Evolutionary conservation across 306 rosid genomes (phyloP).

Genomic region (Psophocarpus tetragonolobus): DNA sequence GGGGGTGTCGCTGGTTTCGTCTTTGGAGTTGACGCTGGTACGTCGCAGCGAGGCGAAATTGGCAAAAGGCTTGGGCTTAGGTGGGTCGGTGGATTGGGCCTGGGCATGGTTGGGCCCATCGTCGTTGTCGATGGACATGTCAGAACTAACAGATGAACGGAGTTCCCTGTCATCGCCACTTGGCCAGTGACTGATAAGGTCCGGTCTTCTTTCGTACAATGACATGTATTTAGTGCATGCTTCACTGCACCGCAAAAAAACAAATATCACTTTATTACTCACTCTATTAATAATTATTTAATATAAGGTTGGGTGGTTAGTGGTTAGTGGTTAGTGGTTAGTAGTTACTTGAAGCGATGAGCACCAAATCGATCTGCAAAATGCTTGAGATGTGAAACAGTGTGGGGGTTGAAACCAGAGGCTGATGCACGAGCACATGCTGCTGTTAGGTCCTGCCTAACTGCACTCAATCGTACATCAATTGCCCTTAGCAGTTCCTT

Average conservation of each 20-base stretch:
- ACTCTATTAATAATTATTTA: background rate
- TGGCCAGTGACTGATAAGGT: slow-evolving; percentile 59
- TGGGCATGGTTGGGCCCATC: slow-evolving; percentile 44
- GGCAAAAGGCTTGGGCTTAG: slow-evolving; percentile 37
- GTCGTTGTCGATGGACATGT: slow-evolving; percentile 94
- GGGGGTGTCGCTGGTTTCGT: slow-evolving; percentile 19
- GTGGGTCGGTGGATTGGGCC: background rate
- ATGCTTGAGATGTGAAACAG: slow-evolving; percentile 70
- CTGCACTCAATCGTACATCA: slow-evolving; percentile 82
- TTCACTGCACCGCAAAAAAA: slow-evolving; percentile 57
- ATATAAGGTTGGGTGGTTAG: no score
- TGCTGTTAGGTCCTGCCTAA: slow-evolving; percentile 74
- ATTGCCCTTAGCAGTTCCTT: slow-evolving; percentile 94
- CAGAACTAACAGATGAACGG: slow-evolving; percentile 79
- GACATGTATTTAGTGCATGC: slow-evolving; percentile 68
- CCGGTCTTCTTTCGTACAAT: slow-evolving; percentile 71
- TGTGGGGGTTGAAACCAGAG: slow-evolving; percentile 72
- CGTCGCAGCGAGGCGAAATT: slow-evolving; percentile 40
- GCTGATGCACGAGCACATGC: slow-evolving; percentile 86
- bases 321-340: no score
- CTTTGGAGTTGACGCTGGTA: slow-evolving; percentile 42
- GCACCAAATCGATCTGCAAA: slow-evolving; percentile 85
- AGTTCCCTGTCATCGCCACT: slow-evolving; percentile 59
- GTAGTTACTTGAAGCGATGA: slow-evolving; percentile 64
- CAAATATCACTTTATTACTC: background rate